These are phyloP conservation scores for Cryptosporidium baileyi DNA, from an alignment of 169 alveolate genomes.

Conservation along the genomic window DNA sequence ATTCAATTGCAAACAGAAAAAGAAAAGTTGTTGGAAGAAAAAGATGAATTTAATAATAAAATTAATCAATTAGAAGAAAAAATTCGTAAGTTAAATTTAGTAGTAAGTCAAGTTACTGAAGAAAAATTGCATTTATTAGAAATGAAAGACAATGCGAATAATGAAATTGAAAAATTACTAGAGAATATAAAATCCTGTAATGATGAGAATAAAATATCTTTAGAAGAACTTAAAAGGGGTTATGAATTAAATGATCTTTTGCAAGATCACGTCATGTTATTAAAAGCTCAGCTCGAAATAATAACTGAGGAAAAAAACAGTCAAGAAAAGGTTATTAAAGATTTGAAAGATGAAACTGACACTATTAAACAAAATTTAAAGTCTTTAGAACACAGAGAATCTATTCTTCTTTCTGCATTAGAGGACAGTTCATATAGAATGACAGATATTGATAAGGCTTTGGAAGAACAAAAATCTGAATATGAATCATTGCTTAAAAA, in stretches of 20 bases:
- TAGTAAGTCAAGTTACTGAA: constrained; percentile 56
- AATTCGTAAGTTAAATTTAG: constrained; percentile 21
- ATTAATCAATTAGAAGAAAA: constrained; percentile 29
- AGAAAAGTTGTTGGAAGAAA: neutral
- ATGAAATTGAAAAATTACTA: constrained; percentile 19
- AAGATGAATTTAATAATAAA: neutral
- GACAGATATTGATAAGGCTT: constrained; percentile 64
- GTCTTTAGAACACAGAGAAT: constrained; percentile 61
- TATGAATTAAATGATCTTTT: constrained; percentile 39
- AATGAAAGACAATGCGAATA: neutral
- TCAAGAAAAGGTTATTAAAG: constrained; percentile 17
- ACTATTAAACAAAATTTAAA: constrained; percentile 32
- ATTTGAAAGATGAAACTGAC: constrained; percentile 15
- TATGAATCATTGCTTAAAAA: constrained; percentile 35
- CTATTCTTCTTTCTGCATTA: constrained; percentile 45
- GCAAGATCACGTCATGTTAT: constrained; percentile 48
- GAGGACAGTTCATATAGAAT: constrained; percentile 68
- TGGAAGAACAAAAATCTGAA: constrained; percentile 44
- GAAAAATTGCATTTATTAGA: constrained; percentile 49
- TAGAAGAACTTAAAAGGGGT: constrained; percentile 59
- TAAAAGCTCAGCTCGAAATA: constrained; percentile 55
- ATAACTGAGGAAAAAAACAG: constrained; percentile 15
- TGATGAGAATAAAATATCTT: constrained; percentile 52
- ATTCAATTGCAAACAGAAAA: constrained; percentile 61
- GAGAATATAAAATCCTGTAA: constrained; percentile 44